Percentiles rank a stretch among this genome's conserved stretches.
phyloP scores from a whole-genome alignment of 163 green algal species.

The Coccomyxa subellipsoidea region DNA sequence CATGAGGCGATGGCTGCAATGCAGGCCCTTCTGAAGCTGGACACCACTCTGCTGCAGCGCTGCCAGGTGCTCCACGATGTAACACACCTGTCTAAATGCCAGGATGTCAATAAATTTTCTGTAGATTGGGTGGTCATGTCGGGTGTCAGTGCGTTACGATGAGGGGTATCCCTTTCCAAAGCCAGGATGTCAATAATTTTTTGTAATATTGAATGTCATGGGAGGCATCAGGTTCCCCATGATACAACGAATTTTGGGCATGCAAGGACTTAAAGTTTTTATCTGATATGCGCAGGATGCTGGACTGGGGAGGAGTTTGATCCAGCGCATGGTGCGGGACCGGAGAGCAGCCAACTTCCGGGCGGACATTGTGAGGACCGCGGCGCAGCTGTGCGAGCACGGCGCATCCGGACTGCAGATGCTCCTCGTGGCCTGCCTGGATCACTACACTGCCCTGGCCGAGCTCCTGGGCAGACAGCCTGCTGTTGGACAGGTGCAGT shows the following conservation, averaged over 20 bases:
- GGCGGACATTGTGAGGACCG: not conserved
- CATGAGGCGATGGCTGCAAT: not conserved
- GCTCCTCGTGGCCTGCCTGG: not conserved
- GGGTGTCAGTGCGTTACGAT: too few species aligned
- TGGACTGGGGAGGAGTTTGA: not conserved
- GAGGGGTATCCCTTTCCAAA: not conserved
- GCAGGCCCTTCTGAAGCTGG: slow-evolving; percentile 20
- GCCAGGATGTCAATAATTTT: not conserved
- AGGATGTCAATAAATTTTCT: too few species aligned
- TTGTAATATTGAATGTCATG: not conserved
- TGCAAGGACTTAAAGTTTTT: too few species aligned
- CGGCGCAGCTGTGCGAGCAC: not conserved
- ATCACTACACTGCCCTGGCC: not conserved
- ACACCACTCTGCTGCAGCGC: slow-evolving; percentile 6
- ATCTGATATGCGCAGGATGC: not conserved
- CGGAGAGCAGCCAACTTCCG: not conserved
- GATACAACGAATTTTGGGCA: too few species aligned
- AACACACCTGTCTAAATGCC: not conserved
- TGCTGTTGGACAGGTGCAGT: not conserved
- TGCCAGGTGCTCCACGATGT: not conserved
- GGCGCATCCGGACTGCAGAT: not conserved
- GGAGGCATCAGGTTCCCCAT: too few species aligned
- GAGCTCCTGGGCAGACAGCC: not conserved
- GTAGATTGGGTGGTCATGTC: too few species aligned
- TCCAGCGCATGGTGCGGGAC: not conserved